phyloP scores from a whole-genome alignment of 495 filamentous ascomycete species.

The Xylaria grammica region DNA sequence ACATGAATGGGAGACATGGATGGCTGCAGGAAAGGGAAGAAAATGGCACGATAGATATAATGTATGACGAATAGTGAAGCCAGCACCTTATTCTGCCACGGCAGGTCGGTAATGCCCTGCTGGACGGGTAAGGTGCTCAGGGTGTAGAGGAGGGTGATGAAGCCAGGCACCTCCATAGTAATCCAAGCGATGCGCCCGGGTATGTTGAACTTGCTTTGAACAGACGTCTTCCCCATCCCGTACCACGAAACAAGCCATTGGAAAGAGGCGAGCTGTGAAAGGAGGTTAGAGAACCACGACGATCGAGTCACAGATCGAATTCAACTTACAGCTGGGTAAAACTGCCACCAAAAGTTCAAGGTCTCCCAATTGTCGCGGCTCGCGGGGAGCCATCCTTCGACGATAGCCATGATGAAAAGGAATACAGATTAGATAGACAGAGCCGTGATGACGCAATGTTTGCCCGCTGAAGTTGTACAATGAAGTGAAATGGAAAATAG shows the following conservation, averaged over 20 bases:
- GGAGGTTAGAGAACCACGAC: constrained; percentile 15
- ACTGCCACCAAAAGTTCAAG: constrained; percentile 59
- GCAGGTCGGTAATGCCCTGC: constrained; percentile 57
- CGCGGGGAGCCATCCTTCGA: constrained; percentile 57
- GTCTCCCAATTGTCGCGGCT: constrained; percentile 56
- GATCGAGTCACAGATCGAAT: not conserved
- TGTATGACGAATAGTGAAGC: constrained; percentile 73
- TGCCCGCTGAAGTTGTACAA: not conserved
- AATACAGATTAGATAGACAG: no score
- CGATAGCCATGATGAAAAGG: constrained; percentile 35
- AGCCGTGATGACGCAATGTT: not conserved
- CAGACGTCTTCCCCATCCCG: constrained; percentile 86
- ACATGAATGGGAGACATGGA: constrained; percentile 88
- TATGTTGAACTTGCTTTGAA: constrained; percentile 72
- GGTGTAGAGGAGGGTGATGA: constrained; percentile 76
- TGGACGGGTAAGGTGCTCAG: constrained; percentile 67
- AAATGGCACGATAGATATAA: constrained; percentile 85
- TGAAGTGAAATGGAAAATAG: not conserved
- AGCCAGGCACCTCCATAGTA: constrained; percentile 82
- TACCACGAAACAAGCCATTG: constrained; percentile 72
- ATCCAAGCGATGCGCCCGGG: constrained; percentile 89
- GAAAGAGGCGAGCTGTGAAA: constrained; percentile 55
- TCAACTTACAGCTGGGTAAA: constrained; percentile 46
- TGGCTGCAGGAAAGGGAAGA: constrained; percentile 81
- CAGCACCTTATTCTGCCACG: constrained; percentile 72